Evolutionary conservation across 83 land plant species (phyloP).

Genomic region (Thuja plicata): DNA sequence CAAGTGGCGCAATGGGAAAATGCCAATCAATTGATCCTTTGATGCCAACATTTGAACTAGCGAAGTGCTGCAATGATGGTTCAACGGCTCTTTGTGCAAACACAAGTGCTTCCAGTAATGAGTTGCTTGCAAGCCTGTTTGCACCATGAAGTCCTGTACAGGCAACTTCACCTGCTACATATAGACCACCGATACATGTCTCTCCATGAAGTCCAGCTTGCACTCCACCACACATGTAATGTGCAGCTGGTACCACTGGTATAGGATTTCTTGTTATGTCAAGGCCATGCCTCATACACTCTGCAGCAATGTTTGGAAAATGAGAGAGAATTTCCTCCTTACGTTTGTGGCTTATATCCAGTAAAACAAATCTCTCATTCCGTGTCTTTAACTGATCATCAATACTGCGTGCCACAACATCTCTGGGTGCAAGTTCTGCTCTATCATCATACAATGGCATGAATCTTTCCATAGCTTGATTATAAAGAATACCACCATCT

Average conservation of each 20-base stretch:
- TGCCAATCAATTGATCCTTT: slow-evolving; percentile 62
- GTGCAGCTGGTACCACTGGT: slow-evolving; percentile 99
- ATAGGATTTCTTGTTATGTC: slow-evolving; percentile 91
- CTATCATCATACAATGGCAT: slow-evolving; percentile 92
- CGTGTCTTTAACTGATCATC: slow-evolving; percentile 93
- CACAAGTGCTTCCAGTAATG: slow-evolving; percentile 93
- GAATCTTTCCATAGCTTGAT: slow-evolving; percentile 90
- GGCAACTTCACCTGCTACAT: slow-evolving; percentile 99
- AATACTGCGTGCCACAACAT: slow-evolving; percentile 96
- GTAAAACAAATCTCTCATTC: slow-evolving; percentile 86
- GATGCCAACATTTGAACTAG: slow-evolving; percentile 12
- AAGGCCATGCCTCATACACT: slow-evolving; percentile 83
- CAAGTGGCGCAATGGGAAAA: slow-evolving; percentile 47
- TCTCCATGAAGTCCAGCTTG: slow-evolving; percentile 95
- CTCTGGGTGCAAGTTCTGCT: slow-evolving; percentile 95
- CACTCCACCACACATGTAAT: slow-evolving; percentile 99
- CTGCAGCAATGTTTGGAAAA: slow-evolving; percentile 96
- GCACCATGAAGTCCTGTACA: slow-evolving; percentile 99
- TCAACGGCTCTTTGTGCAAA: slow-evolving; percentile 95
- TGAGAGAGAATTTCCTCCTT: slow-evolving; percentile 75
- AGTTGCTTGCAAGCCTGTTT: slow-evolving; percentile 99
- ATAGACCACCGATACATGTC: slow-evolving; percentile 86
- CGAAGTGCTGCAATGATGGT: slow-evolving; percentile 76
- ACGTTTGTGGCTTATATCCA: slow-evolving; percentile 95
- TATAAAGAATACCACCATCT: slow-evolving; percentile 95